Base-by-base conservation (phyloP, 768 basidiomycete species). In the Pleurotus citrinopileatus region DNA sequence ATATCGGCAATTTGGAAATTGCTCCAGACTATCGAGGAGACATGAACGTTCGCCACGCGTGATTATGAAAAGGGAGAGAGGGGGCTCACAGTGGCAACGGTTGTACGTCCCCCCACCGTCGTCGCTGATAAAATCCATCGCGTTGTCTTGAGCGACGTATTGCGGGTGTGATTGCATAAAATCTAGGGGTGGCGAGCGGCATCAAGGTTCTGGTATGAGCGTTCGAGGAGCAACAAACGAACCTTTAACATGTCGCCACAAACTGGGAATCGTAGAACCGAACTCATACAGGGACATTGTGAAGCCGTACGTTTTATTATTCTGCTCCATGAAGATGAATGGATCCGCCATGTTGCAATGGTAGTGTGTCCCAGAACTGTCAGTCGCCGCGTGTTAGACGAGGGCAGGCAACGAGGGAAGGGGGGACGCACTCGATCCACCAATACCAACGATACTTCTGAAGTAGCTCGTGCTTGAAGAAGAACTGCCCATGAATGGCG, bases 231-330 rank as follows among this genome's bases (percentile, higher is more conserved):
- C n/a, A 22, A 34, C 25, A 29, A 26, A 63, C 69, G 3, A 48
- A 84, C 87, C 81, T 70, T 81, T 86, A 28, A 86, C 85, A 10
- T 80, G 72, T 3, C 76, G 66, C 90, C 90, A 94, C 0, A 94
- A 72, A 0, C 85, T 85, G 7, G 83, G 80, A 28, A 92, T 89
- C 2, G 90, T 92, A 50, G 81, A 81, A 44, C 79, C 76, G 59
- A 84, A 89, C 63, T 92, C 90, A 61, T 83, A 87, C 56, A 91
- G 73, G 0, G 85, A 80, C 36, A 91, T 78, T 0, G 87, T 89
- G 71, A 89, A 93, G 5, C 78, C 82, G 60, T 90, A 92, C 0
- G 82, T 73, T 65, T 87, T 87, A 46, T 83, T 76, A 54, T 86
- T 70, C 19, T 85, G 77, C 63, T 85, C 75, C 87, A 91, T 89